These are phyloP conservation scores for Histomonas meleagridis DNA, from an alignment of 208 protist genomes.

Conservation along the genomic window DNA sequence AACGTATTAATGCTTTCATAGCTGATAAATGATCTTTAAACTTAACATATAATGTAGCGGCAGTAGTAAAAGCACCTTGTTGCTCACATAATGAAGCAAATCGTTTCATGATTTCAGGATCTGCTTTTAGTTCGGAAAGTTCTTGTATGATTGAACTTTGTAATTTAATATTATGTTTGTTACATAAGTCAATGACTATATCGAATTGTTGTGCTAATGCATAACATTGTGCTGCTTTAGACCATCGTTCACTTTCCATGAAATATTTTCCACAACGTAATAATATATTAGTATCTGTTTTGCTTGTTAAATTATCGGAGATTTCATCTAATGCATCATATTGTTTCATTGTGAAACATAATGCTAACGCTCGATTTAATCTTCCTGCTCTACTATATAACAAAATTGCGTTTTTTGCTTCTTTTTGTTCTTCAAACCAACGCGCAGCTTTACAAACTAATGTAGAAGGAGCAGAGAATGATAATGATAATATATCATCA, in stretches of 20 bases:
- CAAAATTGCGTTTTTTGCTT: background rate
- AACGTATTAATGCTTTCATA: background rate
- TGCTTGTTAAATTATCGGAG: background rate
- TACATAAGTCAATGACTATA: background rate
- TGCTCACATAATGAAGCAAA: background rate
- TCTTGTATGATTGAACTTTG: background rate
- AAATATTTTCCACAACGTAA: background rate
- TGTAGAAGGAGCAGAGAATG: background rate
- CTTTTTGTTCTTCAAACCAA: background rate
- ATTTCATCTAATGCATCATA: slow-evolving; percentile 34
- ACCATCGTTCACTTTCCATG: background rate
- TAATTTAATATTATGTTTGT: background rate
- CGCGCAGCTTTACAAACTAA: background rate
- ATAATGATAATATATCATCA: background rate
- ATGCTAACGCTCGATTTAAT: background rate
- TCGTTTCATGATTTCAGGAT: background rate
- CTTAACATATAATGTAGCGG: background rate
- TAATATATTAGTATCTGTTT: background rate
- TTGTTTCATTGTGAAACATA: background rate
- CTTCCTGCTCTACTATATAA: background rate
- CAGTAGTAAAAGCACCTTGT: background rate
- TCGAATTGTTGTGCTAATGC: background rate
- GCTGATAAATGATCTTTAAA: background rate
- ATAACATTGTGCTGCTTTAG: background rate
- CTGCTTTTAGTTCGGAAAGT: background rate